Base-by-base conservation (phyloP, 148 eudicot genomes). In the Salicornia ramosissima region DNA sequence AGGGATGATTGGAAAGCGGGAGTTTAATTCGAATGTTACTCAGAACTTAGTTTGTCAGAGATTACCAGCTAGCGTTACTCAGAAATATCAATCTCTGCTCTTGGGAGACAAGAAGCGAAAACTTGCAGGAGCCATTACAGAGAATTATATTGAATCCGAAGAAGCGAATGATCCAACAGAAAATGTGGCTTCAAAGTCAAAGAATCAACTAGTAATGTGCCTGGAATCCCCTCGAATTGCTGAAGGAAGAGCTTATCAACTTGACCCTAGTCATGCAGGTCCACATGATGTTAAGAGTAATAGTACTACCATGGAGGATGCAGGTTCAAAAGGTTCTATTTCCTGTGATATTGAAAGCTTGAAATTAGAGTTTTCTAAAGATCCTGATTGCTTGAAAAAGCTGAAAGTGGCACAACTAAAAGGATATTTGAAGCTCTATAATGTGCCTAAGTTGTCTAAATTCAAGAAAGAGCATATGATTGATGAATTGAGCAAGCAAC, bases 401-500 rank as follows among this genome's bases (percentile, higher is more conserved):
- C 40, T 67, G 69, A 72, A 25, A 40, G 73, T 58, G 14, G 13
- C 53, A 30, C 34, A 50, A 42, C 68, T 77, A 25, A 77, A 30
- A 62, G 49, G 13, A 6, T 66, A 66, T 11, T 22, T 45, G 33
- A 71, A 66, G 72, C 46, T 12, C 1, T 22, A 46, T 28, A 53
- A 31, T 16, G 12, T 72, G 30, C 56, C 21, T 15, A 34, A 65
- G 61, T 1, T 7, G 11, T 67, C 49, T 33, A 77, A 72, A 55
- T 2, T 12, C n/a, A 77, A 63, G 73, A 77, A 77, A 61, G 73
- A 72, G 7, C 28, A 46, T 39, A 11, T 77, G 24, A 56, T 62
- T 9, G 65, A 67, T 31, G 57, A 43, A 68, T 4, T 77, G 73
- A 67, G 2, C 43, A 46, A 45, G 69, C 31, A 0, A 22, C 72